Percentiles rank a stretch among this genome's conserved stretches.
Evolutionary conservation across 129 eudicot genomes (phyloP).

Genomic region (Flaveria brownii): DNA sequence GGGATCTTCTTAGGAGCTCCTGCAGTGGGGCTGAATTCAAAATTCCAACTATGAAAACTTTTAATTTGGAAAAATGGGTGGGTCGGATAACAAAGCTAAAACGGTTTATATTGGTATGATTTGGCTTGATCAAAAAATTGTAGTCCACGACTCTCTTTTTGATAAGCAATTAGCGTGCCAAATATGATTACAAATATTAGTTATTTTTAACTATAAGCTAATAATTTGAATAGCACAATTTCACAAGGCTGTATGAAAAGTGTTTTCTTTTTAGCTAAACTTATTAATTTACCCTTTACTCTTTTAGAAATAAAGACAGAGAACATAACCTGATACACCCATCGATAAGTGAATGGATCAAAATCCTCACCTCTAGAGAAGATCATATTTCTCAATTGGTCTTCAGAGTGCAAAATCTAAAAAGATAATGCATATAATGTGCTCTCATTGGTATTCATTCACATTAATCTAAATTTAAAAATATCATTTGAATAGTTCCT

Average conservation of each 20-base stretch:
- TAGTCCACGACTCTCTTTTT: not conserved
- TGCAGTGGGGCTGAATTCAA: conserved; percentile 47
- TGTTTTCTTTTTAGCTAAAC: not conserved
- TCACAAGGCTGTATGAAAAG: no score
- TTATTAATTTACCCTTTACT: not conserved
- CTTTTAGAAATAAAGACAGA: not conserved
- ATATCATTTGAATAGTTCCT: not conserved
- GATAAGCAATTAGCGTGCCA: not conserved
- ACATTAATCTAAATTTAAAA: not conserved
- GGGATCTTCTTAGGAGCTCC: conserved; percentile 75
- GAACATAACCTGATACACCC: not conserved
- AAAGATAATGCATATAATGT: not conserved
- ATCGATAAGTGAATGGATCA: not conserved
- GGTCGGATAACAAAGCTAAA: not conserved
- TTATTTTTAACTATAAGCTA: not conserved
- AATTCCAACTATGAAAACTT: conserved; percentile 22
- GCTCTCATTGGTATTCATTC: not conserved
- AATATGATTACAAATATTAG: not conserved
- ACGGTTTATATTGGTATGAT: not conserved
- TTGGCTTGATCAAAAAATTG: not conserved
- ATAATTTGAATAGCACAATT: no score
- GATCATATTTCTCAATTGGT: not conserved
- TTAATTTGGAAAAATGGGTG: not conserved
- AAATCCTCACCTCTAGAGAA: not conserved
- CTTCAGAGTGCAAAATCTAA: no score